Evolutionary conservation across 495 filamentous ascomycete species (phyloP), one percentile per base, ranked within the genome.

Genomic region (Penicillium steckii): DNA sequence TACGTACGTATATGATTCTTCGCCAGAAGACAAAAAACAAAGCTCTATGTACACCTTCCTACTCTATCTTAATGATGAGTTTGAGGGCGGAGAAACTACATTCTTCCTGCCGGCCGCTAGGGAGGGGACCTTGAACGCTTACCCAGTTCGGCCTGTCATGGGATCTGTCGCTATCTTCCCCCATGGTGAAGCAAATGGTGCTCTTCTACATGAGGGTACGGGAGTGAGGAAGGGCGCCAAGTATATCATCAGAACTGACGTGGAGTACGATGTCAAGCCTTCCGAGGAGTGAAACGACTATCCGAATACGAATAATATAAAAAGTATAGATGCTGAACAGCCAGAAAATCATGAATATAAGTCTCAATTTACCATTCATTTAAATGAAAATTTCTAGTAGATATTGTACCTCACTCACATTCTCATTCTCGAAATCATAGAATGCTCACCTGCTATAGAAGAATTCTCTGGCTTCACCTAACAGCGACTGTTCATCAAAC

Each of bases 31-130:
- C 2, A 63, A 65, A 5, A 61, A 46, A 52, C 69, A 72, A 48
- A 71, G 67, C 48, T 72, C 69, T 9, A 69, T 72, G 69, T 72
- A 72, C 24, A 72, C 69, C 13, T 72, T 72, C 44, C 50, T 72
- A n/a, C 45, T 72, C 0, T 72, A 72, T 45, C 56, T 72, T 15
- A 72, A 72, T 23, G 69, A 72, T 46, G 69, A 72, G 51, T 72
- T 72, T 21, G 69, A 72, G 57, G 69, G 69, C 18, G 69, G 69
- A 4, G 69, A 72, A 56, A 72, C 69, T 9, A 72, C 69, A 0
- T 72, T 72, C 50, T 72, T 72, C 35, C 44, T 72, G 46, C 69
- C 69, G 3, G 69, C 67, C 4, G 56, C 60, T 1, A 54, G 64
- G 35, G 69, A 72, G 44, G 69, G 69, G 13, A 64, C 56, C 1